Percentiles rank a stretch among this genome's conserved stretches.
phyloP scores from a whole-genome alignment of 306 rosid species.

The Dryas alaskensis region DNA sequence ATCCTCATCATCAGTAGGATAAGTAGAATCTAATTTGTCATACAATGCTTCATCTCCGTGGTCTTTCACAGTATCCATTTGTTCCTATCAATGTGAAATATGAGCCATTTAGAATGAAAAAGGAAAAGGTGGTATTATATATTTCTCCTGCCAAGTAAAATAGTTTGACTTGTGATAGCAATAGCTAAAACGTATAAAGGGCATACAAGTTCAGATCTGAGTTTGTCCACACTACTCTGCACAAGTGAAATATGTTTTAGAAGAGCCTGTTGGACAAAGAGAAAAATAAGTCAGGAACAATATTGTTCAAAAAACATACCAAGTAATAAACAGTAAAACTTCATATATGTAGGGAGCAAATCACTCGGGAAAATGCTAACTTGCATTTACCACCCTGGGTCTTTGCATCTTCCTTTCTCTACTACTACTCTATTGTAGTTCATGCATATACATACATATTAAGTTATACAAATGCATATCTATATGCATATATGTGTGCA shows the following conservation, averaged over 20 bases:
- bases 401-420: no score
- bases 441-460: no score
- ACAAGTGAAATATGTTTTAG: slow-evolving; percentile 56
- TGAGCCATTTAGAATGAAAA: slow-evolving; percentile 11
- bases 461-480: no score
- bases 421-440: no score
- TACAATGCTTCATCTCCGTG: slow-evolving; percentile 69
- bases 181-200: slow-evolving; percentile 14
- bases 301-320: background rate
- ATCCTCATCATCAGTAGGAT: slow-evolving; percentile 56
- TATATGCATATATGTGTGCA: no score
- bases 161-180: slow-evolving; percentile 16
- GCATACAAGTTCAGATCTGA: slow-evolving; percentile 75
- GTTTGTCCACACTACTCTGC: slow-evolving; percentile 58
- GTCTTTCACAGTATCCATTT: slow-evolving; percentile 72
- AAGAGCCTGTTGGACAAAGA: slow-evolving; percentile 65
- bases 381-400: no score
- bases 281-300: slow-evolving; percentile 22
- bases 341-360: no score
- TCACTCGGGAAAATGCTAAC: no score
- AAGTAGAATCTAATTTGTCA: slow-evolving; percentile 62
- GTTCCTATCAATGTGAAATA: slow-evolving; percentile 45
- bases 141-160: background rate
- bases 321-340: no score
- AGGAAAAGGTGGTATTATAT: background rate